A percentile compares a stretch with the other conserved stretches of the same genome.
phyloP scores from a whole-genome alignment of 495 filamentous ascomycete genomes.

The Astrothelium macrocarpum region DNA sequence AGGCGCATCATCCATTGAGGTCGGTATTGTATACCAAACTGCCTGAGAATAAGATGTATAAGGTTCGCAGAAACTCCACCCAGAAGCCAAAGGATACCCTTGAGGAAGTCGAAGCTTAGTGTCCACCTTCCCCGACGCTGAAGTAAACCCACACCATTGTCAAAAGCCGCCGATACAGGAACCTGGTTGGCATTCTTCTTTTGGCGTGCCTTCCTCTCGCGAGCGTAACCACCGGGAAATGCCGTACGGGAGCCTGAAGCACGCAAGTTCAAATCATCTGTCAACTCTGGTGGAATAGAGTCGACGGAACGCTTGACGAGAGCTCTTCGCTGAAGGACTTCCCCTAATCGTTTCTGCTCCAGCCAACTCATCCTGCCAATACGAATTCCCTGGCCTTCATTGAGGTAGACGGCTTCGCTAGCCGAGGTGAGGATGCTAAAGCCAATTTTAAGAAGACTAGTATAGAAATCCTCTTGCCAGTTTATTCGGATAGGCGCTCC shows the following conservation, averaged over 20 bases:
- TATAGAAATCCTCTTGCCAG: constrained; percentile 90
- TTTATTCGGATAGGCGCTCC: constrained; percentile 52
- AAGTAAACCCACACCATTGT: constrained; percentile 64
- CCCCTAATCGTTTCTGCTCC: constrained; percentile 64
- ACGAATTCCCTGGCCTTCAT: constrained; percentile 71
- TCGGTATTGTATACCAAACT: constrained; percentile 50
- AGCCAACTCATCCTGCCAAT: constrained; percentile 81
- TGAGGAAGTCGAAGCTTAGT: constrained; percentile 63
- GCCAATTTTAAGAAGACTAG: constrained; percentile 71
- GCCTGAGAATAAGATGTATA: constrained; percentile 43
- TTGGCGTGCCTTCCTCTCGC: constrained; percentile 43
- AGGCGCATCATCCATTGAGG: constrained; percentile 51
- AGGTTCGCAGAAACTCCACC: constrained; percentile 48
- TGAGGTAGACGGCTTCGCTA: constrained; percentile 89
- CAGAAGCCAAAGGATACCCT: constrained; percentile 59
- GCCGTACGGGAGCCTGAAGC: constrained; percentile 16
- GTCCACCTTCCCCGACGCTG: constrained; percentile 64
- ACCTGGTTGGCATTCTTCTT: constrained; percentile 33
- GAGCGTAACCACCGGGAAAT: constrained; percentile 49
- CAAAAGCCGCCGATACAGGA: constrained; percentile 16
- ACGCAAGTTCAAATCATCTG: constrained; percentile 35
- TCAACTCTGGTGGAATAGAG: constrained; percentile 22
- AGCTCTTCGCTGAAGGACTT: constrained; percentile 35
- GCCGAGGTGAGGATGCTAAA: constrained; percentile 84
- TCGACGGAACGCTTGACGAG: constrained; percentile 17